A percentile compares a stretch with the other conserved stretches of the same genome.
These are phyloP conservation scores for Mortierella polycephala DNA, from an alignment of 371 early-diverging fungal genomes.

Conservation along the genomic window DNA sequence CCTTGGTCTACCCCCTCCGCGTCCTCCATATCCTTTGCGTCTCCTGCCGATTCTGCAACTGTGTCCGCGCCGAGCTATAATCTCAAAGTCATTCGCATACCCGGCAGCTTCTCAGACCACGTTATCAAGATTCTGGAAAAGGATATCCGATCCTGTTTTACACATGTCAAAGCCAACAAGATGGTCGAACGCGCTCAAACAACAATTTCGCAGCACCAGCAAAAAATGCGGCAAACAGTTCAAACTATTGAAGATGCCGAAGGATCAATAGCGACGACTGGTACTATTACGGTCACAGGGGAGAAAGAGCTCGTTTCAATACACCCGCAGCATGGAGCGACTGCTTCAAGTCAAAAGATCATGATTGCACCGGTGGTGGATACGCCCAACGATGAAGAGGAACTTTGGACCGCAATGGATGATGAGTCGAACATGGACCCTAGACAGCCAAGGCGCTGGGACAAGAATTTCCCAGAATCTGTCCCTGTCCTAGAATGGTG, in stretches of 20 bases:
- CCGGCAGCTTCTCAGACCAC: slow-evolving; percentile 42
- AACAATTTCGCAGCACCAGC: slow-evolving; percentile 31
- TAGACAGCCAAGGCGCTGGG: slow-evolving; percentile 19
- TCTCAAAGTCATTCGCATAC: slow-evolving; percentile 20
- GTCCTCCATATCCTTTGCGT: too few relatives aligned
- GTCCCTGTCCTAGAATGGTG: slow-evolving; percentile 48
- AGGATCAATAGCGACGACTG: background rate
- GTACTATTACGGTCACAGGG: background rate
- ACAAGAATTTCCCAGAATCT: slow-evolving; percentile 29
- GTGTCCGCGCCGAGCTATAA: background rate
- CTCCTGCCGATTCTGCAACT: background rate
- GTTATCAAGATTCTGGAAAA: slow-evolving; percentile 41
- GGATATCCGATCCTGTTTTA: slow-evolving; percentile 38
- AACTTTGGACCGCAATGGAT: slow-evolving; percentile 18
- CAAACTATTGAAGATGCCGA: background rate
- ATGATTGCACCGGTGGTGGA: slow-evolving; percentile 36
- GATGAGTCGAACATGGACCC: background rate
- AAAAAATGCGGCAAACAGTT: slow-evolving; percentile 9
- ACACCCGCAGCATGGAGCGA: background rate
- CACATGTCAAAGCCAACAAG: slow-evolving; percentile 35
- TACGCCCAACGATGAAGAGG: slow-evolving; percentile 43
- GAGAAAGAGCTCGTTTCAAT: background rate
- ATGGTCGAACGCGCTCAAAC: slow-evolving; percentile 25
- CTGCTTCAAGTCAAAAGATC: slow-evolving; percentile 1
- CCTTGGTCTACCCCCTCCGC: slow-evolving; percentile 22